Evolutionary conservation across 192 early-diverging fungal genomes (phyloP).

Genomic region (Radiomyces spectabilis): DNA sequence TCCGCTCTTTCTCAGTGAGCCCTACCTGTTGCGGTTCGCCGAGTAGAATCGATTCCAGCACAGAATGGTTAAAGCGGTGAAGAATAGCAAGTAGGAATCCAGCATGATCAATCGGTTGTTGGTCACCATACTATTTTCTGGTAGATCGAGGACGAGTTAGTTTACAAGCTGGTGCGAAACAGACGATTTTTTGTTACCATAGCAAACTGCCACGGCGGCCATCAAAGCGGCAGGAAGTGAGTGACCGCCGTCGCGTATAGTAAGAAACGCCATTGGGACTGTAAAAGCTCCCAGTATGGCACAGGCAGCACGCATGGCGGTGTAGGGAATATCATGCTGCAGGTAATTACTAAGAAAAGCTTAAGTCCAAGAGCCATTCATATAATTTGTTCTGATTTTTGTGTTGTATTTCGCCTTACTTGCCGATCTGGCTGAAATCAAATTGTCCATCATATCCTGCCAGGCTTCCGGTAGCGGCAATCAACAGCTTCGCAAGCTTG

Average conservation of each 20-base stretch:
- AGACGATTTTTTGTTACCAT: slow-evolving; percentile 1
- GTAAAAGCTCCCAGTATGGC: slow-evolving; percentile 70
- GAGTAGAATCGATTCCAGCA: no score
- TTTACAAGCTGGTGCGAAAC: no score
- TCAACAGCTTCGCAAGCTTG: slow-evolving; percentile 88
- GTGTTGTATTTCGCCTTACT: no score
- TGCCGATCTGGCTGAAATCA: slow-evolving; percentile 86
- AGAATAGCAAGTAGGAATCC: slow-evolving; percentile 92
- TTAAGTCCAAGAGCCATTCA: no score
- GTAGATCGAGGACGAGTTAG: no score
- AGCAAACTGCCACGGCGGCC: background rate
- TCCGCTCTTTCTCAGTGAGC: no score
- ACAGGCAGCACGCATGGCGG: slow-evolving; percentile 67
- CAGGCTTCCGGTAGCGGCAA: slow-evolving; percentile 65
- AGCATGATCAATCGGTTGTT: slow-evolving; percentile 92
- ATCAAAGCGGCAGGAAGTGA: slow-evolving; percentile 28
- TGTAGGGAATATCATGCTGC: slow-evolving; percentile 82
- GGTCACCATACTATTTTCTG: no score
- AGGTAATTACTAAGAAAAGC: no score
- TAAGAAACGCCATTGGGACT: slow-evolving; percentile 71
- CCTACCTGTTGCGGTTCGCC: no score
- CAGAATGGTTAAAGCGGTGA: slow-evolving; percentile 65
- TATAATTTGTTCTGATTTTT: no score
- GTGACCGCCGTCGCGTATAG: slow-evolving; percentile 70
- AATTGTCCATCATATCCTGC: slow-evolving; percentile 86